Percentiles rank a stretch among this genome's conserved stretches.
Conservation (phyloP, 1,284 basidiomycete species). For the Naganishia sp. region DNA sequence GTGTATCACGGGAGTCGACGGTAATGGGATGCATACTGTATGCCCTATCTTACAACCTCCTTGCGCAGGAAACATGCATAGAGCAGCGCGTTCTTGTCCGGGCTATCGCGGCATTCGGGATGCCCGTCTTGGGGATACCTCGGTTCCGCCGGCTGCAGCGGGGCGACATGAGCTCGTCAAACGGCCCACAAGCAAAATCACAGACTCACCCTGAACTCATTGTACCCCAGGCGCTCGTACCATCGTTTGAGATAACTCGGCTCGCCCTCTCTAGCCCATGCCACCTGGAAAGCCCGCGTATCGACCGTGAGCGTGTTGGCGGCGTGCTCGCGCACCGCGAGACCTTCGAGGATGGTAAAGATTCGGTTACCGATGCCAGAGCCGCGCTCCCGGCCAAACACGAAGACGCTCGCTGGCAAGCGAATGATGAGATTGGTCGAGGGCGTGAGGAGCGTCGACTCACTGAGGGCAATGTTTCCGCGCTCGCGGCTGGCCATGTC, state of each 20-base stretch:
- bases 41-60: background rate
- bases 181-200: background rate
- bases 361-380: constrained; percentile 34
- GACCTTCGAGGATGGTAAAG: constrained; percentile 38
- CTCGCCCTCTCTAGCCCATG: constrained; percentile 12
- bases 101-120: constrained; percentile 22
- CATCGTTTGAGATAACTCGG: constrained; percentile 32
- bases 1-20: too few relatives aligned
- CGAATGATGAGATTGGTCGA: background rate
- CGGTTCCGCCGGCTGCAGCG: background rate
- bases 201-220: constrained; percentile 36
- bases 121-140: constrained; percentile 14
- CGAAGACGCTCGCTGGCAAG: constrained; percentile 40
- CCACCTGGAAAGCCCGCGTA: constrained; percentile 37
- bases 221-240: constrained; percentile 38
- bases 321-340: constrained; percentile 33
- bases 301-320: constrained; percentile 40
- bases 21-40: too few relatives aligned
- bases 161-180: background rate
- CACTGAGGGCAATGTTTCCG: constrained; percentile 35
- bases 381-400: constrained; percentile 35
- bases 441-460: constrained; percentile 21
- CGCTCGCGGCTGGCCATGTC: constrained; percentile 33
- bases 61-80: constrained; percentile 27
- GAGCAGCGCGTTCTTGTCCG: constrained; percentile 18